phyloP scores from a whole-genome alignment of 2,329 filamentous ascomycete species.

The Orbilia javanica region DNA sequence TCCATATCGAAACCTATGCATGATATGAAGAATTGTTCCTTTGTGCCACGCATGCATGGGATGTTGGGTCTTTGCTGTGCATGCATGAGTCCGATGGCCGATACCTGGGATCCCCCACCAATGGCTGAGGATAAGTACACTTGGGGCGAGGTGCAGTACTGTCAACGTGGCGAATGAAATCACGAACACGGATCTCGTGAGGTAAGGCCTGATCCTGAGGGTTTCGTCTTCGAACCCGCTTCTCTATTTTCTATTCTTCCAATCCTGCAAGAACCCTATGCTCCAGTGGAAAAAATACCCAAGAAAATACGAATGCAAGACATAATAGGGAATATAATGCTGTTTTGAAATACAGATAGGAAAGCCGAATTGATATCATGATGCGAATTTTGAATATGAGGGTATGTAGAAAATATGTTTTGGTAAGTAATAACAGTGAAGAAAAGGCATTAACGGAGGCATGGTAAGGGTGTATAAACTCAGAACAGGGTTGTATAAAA shows the following conservation, averaged over 20 bases:
- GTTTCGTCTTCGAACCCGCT: background rate
- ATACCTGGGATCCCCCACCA: background rate
- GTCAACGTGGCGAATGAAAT: background rate
- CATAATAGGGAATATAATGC: background rate
- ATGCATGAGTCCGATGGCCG: slow-evolving; percentile 17
- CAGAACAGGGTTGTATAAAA: slow-evolving; percentile 7
- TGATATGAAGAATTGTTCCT: background rate
- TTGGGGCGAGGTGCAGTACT: background rate
- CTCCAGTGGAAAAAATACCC: background rate
- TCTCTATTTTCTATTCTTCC: slow-evolving; percentile 15
- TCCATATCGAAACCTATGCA: background rate
- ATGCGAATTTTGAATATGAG: background rate
- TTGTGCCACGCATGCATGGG: slow-evolving; percentile 3
- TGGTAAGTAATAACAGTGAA: slow-evolving; percentile 4
- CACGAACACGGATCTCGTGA: background rate
- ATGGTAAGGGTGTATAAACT: slow-evolving; percentile 11
- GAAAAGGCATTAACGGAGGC: slow-evolving; percentile 14
- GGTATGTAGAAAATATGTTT: background rate
- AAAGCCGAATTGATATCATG: background rate
- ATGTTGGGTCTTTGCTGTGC: slow-evolving; percentile 1
- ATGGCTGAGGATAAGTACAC: background rate
- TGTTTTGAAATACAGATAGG: background rate
- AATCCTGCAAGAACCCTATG: slow-evolving; percentile 1
- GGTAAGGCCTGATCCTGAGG: background rate
- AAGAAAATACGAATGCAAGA: slow-evolving; percentile 15